Evolutionary conservation across 129 eudicot genomes (phyloP).

Genomic region (Flaveria brownii): DNA sequence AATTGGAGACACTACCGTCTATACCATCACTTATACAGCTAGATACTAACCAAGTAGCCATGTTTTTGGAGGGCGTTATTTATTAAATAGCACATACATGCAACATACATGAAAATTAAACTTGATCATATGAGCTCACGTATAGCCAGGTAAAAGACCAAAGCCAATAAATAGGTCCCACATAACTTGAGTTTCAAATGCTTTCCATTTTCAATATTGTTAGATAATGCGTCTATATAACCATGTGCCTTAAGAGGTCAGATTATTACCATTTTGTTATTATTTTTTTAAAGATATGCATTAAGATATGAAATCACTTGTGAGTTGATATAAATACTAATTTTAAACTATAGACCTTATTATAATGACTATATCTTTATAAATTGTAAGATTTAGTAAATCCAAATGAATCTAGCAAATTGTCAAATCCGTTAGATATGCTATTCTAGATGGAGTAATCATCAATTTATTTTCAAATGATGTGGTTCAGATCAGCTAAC

Average conservation of each 20-base stretch:
- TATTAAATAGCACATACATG: not conserved
- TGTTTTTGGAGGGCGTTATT: not conserved
- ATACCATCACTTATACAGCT: not conserved
- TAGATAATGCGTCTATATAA: not conserved
- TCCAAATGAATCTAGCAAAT: not conserved
- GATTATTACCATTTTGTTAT: not conserved
- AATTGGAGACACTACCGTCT: not conserved
- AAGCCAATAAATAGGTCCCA: constrained; percentile 8
- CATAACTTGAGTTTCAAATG: not conserved
- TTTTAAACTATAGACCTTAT: no score
- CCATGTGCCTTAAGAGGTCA: constrained; percentile 12
- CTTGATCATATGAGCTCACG: not conserved
- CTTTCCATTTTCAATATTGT: not conserved
- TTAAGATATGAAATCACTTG: not conserved
- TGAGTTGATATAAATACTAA: no score
- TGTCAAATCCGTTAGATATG: constrained; percentile 8
- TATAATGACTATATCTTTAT: not conserved
- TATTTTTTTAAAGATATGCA: not conserved
- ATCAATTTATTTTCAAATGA: not conserved
- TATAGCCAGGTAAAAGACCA: not conserved
- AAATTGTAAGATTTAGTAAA: not conserved
- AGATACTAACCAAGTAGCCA: not conserved
- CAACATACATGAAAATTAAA: not conserved
- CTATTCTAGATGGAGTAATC: constrained; percentile 2
- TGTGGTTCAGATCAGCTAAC: not conserved